Evolutionary conservation across 768 basidiomycete species (phyloP).

Genomic region (Melanogaster broomeanus): DNA sequence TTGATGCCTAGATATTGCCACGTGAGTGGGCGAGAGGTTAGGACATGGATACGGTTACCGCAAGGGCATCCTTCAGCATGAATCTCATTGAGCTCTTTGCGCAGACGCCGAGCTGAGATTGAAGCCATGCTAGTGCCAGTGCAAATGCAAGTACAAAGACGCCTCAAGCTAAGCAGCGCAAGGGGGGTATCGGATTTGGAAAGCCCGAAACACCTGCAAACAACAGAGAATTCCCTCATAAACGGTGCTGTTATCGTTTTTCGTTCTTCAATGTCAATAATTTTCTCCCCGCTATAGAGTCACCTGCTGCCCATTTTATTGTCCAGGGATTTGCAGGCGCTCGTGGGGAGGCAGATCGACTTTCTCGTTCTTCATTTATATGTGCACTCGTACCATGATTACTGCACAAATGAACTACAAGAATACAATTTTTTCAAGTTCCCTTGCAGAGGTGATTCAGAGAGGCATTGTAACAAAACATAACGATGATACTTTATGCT

Average conservation of each 20-base stretch:
- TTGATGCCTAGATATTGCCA: slow-evolving; percentile 56
- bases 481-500: no score
- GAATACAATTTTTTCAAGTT: slow-evolving; percentile 16
- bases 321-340: slow-evolving; percentile 58
- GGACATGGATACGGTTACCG: slow-evolving; percentile 38
- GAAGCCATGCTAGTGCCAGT: slow-evolving; percentile 49
- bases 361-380: slow-evolving; percentile 27
- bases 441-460: not conserved
- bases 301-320: slow-evolving; percentile 53
- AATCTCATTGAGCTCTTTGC: slow-evolving; percentile 74
- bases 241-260: slow-evolving; percentile 11
- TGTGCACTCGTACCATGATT: slow-evolving; percentile 13
- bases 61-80: slow-evolving; percentile 65
- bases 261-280: slow-evolving; percentile 35
- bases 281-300: slow-evolving; percentile 67
- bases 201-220: slow-evolving; percentile 42
- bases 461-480: no score
- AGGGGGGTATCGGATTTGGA: slow-evolving; percentile 9
- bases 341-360: slow-evolving; percentile 64
- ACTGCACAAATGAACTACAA: slow-evolving; percentile 22
- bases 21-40: slow-evolving; percentile 1
- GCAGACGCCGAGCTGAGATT: slow-evolving; percentile 63
- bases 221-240: slow-evolving; percentile 33
- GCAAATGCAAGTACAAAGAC: slow-evolving; percentile 10
- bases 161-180: not conserved